Evolutionary conservation across 2,329 filamentous ascomycete species (phyloP), one percentile per base, ranked within the genome.

Genomic region (Neofusicoccum parvum): DNA sequence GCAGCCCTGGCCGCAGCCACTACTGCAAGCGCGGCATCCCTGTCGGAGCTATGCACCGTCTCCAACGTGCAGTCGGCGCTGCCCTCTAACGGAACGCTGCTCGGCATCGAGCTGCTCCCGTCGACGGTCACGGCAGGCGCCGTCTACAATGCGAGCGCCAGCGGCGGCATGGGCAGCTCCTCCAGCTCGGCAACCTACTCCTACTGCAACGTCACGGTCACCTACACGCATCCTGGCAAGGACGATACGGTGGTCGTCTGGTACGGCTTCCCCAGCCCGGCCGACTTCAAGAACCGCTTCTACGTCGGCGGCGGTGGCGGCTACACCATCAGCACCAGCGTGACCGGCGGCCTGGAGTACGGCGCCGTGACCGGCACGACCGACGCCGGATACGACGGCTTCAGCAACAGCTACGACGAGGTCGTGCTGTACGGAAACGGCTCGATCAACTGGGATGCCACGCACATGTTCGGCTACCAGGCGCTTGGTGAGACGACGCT

Each of bases 401-500:
- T 85, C 69, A 70, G 74, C 51, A 79, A 73, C 23, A 71, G 77
- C 32, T 79, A 74, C 36, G 78, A 81, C 64, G 70, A 68, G 58
- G 71, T 73, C 10, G 70, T 72, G 1, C 68, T 75, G 0, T 67
- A 70, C 23, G 70, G 68, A n/a, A 85, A 87, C 65, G 83, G 83
- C 11, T 80, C 81, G 3, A 76, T 84, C 69, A 83, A 86, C 72
- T 85, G 79, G 75, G 78, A 86, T 39, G 74, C 80, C 1, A 75
- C 80, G 3, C 79, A 82, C 73, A 83, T 81, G 76, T 86, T 85
- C 62, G 78, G 75, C 0, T 86, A 86, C 73, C 76, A 81, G 67
- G 84, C 80, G 0, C 74, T 85, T 1, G 80, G 81, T 50, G 85
- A 87, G 72, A 80, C 86, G 78, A 83, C 80, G 10, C 69, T 75